Conservation (phyloP, 148 eudicot species). For the Nyssa sinensis region DNA sequence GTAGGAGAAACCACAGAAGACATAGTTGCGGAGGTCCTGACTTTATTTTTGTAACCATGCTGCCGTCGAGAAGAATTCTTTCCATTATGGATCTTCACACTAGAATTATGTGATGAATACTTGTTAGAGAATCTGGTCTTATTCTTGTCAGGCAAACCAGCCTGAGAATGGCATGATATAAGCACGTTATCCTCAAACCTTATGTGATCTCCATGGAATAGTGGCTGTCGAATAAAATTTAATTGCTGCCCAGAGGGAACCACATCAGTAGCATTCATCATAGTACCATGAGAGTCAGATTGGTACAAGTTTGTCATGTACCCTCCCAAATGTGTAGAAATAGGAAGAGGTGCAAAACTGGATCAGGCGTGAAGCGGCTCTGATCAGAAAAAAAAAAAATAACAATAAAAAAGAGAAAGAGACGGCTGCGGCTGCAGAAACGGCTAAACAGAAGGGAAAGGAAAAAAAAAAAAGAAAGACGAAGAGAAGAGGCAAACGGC, state of each 20-base stretch:
- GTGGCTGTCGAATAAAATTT: background rate
- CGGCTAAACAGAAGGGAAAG: too few species aligned
- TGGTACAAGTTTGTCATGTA: background rate
- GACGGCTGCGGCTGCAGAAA: too few species aligned
- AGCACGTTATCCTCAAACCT: background rate
- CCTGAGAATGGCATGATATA: too few species aligned
- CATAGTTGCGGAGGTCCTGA: background rate
- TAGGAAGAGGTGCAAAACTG: background rate
- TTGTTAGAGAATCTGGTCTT: background rate
- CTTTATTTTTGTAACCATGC: background rate
- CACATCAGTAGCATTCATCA: background rate
- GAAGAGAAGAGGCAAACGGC: too few species aligned
- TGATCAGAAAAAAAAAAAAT: too few species aligned
- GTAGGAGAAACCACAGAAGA: background rate
- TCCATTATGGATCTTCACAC: background rate
- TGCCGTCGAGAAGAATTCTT: slow-evolving; percentile 5
- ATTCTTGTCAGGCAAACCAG: background rate
- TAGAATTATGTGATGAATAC: background rate
- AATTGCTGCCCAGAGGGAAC: background rate
- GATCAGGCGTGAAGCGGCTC: too few species aligned
- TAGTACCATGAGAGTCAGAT: background rate
- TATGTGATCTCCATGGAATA: background rate
- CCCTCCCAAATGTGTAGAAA: background rate
- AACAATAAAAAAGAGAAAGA: too few species aligned
- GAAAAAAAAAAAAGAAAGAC: too few species aligned